Percentiles rank a stretch among this genome's conserved stretches.
These are phyloP conservation scores for Bruguiera parviflora DNA, from an alignment of 345 rosid species.

Conservation along the genomic window DNA sequence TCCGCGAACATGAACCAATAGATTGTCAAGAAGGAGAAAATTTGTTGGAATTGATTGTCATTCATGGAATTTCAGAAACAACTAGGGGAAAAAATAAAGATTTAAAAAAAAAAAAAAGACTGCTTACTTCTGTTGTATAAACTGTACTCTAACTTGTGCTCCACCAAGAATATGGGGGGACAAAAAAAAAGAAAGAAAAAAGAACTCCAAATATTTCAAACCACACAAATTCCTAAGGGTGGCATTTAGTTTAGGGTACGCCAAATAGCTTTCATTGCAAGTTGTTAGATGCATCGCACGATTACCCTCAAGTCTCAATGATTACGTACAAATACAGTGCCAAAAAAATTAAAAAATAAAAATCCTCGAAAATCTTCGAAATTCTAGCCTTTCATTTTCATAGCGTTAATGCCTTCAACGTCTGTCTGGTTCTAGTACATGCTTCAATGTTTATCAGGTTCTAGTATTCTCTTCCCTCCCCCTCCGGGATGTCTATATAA, in stretches of 20 bases:
- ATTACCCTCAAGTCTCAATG: not conserved
- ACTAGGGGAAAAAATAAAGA: not conserved
- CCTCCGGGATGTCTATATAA: slow-evolving; percentile 20
- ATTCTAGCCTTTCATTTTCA: slow-evolving; percentile 19
- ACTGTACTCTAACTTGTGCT: no score
- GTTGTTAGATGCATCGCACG: not conserved
- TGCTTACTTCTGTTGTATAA: no score
- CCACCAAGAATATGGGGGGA: no score
- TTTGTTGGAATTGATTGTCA: no score
- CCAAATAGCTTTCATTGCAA: slow-evolving; percentile 19
- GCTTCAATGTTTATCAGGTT: not conserved
- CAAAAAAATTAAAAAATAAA: not conserved
- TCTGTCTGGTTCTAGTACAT: slow-evolving; percentile 13
- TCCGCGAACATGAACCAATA: no score
- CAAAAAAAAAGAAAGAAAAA: not conserved
- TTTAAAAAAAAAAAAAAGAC: not conserved
- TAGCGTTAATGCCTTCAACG: slow-evolving; percentile 23
- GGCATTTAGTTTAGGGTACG: slow-evolving; percentile 12
- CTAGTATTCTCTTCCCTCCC: slow-evolving; percentile 6
- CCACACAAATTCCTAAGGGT: slow-evolving; percentile 13
- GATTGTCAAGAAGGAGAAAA: no score
- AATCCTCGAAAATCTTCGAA: not conserved
- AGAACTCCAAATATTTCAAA: not conserved
- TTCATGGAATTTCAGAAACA: no score
- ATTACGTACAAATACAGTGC: not conserved